Evolutionary conservation across 177 flowering plant species (phyloP).

Genomic region (Vitis hybrid): DNA sequence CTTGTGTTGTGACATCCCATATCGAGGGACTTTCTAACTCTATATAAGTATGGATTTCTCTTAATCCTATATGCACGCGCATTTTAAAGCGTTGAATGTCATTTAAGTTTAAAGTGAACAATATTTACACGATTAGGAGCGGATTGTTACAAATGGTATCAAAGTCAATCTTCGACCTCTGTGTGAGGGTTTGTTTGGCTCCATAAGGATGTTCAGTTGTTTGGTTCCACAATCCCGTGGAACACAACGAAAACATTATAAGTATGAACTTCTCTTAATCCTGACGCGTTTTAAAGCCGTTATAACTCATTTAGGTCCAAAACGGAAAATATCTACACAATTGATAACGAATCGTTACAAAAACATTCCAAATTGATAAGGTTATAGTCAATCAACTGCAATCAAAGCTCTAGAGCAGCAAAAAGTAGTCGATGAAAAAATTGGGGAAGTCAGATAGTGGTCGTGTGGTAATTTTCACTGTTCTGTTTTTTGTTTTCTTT

Average conservation of each 20-base stretch:
- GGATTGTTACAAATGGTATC: no score
- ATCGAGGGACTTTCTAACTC: accelerated
- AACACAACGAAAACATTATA: no score
- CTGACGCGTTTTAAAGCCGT: accelerated
- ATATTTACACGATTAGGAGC: no score
- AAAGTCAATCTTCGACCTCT: accelerated
- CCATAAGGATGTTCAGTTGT: no score
- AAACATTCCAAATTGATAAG: constrained; percentile 18
- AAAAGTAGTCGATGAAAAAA: no score
- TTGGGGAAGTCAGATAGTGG: no score
- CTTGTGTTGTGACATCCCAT: background rate
- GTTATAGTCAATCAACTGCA: background rate
- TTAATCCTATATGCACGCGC: no score
- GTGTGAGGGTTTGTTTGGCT: no score
- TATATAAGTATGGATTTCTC: no score
- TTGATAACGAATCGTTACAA: accelerated
- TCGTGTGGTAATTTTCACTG: background rate
- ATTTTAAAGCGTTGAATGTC: accelerated
- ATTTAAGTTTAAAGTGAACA: accelerated
- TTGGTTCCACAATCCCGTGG: accelerated
- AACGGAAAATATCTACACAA: accelerated
- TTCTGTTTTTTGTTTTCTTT: background rate
- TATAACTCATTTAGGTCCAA: accelerated
- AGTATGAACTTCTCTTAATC: no score
- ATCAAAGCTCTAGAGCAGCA: background rate